These are phyloP conservation scores for Athelia psychrophila DNA, from an alignment of 1,284 basidiomycete species.

Conservation along the genomic window DNA sequence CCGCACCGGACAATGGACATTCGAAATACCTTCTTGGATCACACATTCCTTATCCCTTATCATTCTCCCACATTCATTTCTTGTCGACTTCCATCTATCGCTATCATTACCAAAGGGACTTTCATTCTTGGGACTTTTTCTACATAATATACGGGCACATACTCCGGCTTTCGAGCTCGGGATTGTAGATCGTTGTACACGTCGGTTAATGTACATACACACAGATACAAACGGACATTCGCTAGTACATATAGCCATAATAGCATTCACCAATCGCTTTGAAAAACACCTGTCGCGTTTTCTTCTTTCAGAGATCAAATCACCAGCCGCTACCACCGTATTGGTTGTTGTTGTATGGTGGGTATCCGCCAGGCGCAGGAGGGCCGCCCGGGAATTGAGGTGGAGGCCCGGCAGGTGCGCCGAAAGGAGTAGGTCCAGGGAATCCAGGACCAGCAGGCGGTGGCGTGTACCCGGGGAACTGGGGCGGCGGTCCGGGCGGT, in stretches of 20 bases:
- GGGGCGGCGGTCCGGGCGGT: conserved; percentile 10
- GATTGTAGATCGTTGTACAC: too few relatives aligned
- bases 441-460: conserved; percentile 18
- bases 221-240: too few relatives aligned
- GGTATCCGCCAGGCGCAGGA: conserved; percentile 8
- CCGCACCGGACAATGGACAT: too few relatives aligned
- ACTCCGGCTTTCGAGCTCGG: too few relatives aligned
- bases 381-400: conserved; percentile 2
- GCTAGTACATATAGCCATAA: too few relatives aligned
- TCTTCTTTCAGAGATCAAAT: not conserved
- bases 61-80: not conserved
- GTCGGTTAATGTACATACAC: too few relatives aligned
- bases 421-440: conserved; percentile 16
- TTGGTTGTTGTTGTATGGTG: conserved; percentile 4
- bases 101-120: too few relatives aligned
- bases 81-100: too few relatives aligned
- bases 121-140: too few relatives aligned
- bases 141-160: too few relatives aligned
- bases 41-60: not conserved
- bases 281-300: too few relatives aligned
- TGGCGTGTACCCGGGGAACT: conserved; percentile 21
- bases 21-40: not conserved
- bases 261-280: too few relatives aligned
- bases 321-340: conserved; percentile 1
- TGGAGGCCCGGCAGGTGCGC: not conserved